Evolutionary conservation across 2,329 filamentous ascomycete genomes (phyloP).

Genomic region (Aspergillus tamarii): DNA sequence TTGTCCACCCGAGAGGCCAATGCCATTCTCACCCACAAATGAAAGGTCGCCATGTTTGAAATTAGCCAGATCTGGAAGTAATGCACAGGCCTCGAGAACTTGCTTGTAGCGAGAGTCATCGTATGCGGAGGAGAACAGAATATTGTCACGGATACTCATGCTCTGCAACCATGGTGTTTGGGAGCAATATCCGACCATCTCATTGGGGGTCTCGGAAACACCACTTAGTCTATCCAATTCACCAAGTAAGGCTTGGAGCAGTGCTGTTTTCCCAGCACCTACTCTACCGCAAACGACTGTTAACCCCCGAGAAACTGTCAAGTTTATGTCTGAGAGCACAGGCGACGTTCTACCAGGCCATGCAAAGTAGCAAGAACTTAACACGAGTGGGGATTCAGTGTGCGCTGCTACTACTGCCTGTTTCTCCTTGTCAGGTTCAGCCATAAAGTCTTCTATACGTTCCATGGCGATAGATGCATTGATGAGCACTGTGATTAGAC

Average conservation of each 20-base stretch:
- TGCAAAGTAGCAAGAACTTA: constrained; percentile 71
- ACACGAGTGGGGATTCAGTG: constrained; percentile 37
- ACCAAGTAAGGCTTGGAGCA: constrained; percentile 62
- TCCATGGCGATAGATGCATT: constrained; percentile 82
- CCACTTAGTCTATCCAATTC: constrained; percentile 60
- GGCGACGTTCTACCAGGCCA: constrained; percentile 71
- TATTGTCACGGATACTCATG: constrained; percentile 71
- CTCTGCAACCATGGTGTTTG: constrained; percentile 71
- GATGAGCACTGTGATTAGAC: constrained; percentile 73
- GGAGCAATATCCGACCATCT: constrained; percentile 65
- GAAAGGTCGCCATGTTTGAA: constrained; percentile 68
- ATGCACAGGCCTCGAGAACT: constrained; percentile 67
- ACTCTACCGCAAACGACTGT: constrained; percentile 67
- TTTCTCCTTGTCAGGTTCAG: constrained; percentile 78
- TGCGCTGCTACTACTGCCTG: constrained; percentile 48
- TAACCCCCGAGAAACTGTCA: constrained; percentile 60
- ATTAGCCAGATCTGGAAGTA: constrained; percentile 63
- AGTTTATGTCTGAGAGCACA: constrained; percentile 57
- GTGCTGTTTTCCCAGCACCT: constrained; percentile 65
- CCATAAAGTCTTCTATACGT: constrained; percentile 84
- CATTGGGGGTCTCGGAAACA: constrained; percentile 55
- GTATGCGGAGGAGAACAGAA: constrained; percentile 66
- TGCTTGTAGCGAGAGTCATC: constrained; percentile 70
- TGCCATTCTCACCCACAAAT: constrained; percentile 64
- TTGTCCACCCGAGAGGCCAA: constrained; percentile 64